Base-by-base conservation (phyloP, 768 basidiomycete species). In the Arthromyces matolae region DNA sequence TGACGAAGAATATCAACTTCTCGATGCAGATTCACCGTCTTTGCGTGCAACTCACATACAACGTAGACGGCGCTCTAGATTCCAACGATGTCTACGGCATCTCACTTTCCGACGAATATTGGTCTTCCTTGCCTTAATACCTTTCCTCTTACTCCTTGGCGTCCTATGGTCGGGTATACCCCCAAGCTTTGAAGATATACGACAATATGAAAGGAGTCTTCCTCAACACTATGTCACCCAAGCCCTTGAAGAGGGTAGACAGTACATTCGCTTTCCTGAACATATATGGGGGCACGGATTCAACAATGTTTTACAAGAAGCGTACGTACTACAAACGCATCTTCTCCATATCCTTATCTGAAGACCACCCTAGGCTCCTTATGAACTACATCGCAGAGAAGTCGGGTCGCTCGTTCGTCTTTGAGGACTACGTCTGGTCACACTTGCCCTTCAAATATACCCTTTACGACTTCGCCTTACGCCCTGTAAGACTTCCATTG, bases 341-440 rank as follows among this genome's bases (percentile, higher is more conserved):
- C 20, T 42, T 22, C 18, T 1, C 20, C 16, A 19, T 23, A 14
- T 27, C 16, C 6, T 31, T 12, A 44, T 23, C 18, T 36, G 25
- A 25, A 23, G 9, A 14, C 28, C 9, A 16, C 3, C 3, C n/a
- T 25, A 79, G 78, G 4, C 51, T 80, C 14, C 51, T 83, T 25
- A 69, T 77, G 60, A 75, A 75, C 22, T 75, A 81, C 54, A 60
- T 83, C 13, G 79, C 81, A 0, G 71, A 77, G 38, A 57, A 61
- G 29, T 59, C 77, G 9, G 72, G 78, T 50, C 64, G 80, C 12
- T 75, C 78, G 1, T 83, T 74, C 47, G 81, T 84, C 1, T 85
- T 84, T 47, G 78, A 81, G 49, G 80, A 82, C 56, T 82, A 81
- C 48, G 71, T 70, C 28, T 83, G 80, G 80, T 81, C 81, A 0